Evolutionary conservation across 768 basidiomycete genomes (phyloP).

Genomic region (Mycena epipterygia): DNA sequence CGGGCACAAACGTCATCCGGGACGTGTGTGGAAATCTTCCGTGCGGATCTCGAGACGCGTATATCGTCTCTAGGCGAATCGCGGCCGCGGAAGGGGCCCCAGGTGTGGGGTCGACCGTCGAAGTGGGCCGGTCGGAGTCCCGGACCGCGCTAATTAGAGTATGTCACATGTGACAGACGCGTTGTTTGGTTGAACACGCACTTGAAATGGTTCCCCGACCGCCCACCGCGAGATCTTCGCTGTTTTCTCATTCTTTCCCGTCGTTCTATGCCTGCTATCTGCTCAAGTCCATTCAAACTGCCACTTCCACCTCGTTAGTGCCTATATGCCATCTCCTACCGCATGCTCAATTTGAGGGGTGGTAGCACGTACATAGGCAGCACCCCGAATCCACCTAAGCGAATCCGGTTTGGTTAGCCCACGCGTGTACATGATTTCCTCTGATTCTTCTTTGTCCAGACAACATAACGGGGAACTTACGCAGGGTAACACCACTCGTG

Average conservation of each 20-base stretch:
- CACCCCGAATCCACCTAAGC: slow-evolving; percentile 74
- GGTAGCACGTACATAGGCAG: slow-evolving; percentile 82
- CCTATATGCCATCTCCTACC: background rate
- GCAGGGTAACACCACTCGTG: slow-evolving; percentile 44
- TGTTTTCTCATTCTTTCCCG: slow-evolving; percentile 63
- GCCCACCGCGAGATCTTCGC: slow-evolving; percentile 39
- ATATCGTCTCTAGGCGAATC: slow-evolving; percentile 55
- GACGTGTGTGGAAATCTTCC: slow-evolving; percentile 56
- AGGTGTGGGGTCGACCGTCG: no score
- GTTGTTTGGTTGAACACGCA: background rate
- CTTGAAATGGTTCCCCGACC: background rate
- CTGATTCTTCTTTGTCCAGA: slow-evolving; percentile 46
- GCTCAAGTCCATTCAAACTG: slow-evolving; percentile 73
- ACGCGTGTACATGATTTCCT: background rate
- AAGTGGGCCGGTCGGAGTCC: no score
- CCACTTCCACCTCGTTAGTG: slow-evolving; percentile 59
- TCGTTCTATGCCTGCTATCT: slow-evolving; percentile 89
- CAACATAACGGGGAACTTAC: slow-evolving; percentile 87
- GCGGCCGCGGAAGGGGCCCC: background rate
- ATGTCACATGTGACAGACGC: background rate
- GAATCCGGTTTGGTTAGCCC: slow-evolving; percentile 64
- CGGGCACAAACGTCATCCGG: slow-evolving; percentile 46
- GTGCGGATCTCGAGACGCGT: slow-evolving; percentile 57
- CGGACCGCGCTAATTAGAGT: background rate
- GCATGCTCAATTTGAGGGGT: slow-evolving; percentile 3